These are phyloP conservation scores for Phaeosphaeriaceae sp. DNA, from an alignment of 2,329 filamentous ascomycete species.

Conservation along the genomic window DNA sequence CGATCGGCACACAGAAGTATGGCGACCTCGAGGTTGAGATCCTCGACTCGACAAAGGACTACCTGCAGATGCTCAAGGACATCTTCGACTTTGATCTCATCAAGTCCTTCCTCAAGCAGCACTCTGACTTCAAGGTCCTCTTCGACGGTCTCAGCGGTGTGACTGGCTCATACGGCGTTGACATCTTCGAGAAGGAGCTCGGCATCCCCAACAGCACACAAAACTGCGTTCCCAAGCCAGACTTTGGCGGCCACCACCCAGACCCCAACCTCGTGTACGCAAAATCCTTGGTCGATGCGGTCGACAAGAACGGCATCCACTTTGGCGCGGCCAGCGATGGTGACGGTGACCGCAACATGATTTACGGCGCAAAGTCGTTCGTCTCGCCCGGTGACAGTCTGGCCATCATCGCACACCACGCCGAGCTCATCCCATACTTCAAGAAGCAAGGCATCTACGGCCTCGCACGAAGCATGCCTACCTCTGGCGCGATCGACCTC, in stretches of 20 bases:
- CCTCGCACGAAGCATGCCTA: constrained; percentile 96
- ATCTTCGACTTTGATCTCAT: constrained; percentile 98
- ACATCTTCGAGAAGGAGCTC: constrained; percentile 94
- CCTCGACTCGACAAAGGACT: constrained; percentile 91
- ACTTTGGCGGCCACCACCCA: constrained; percentile 97
- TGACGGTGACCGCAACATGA: constrained; percentile 99
- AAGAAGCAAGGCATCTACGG: constrained; percentile 96
- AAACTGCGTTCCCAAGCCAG: constrained; percentile 89
- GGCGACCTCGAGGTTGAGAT: constrained; percentile 92
- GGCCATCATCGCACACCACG: constrained; percentile 97
- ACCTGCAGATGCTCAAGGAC: constrained; percentile 93
- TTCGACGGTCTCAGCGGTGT: constrained; percentile 96
- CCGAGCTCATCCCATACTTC: constrained; percentile 97
- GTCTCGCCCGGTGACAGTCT: constrained; percentile 97
- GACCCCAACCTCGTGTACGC: constrained; percentile 98
- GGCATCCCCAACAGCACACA: constrained; percentile 83
- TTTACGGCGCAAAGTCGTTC: constrained; percentile 95
- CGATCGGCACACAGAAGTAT: constrained; percentile 83
- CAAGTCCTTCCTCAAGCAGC: constrained; percentile 86
- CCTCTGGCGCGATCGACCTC: constrained; percentile 91
- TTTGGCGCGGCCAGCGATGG: constrained; percentile 97
- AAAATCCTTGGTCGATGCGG: constrained; percentile 89
- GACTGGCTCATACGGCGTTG: constrained; percentile 91
- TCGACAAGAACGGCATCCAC: constrained; percentile 89
- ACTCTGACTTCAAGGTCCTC: constrained; percentile 94